A percentile compares a stretch with the other conserved stretches of the same genome.
These are phyloP conservation scores for Podospora pseudopauciseta DNA, from an alignment of 495 filamentous ascomycete genomes.

Conservation along the genomic window DNA sequence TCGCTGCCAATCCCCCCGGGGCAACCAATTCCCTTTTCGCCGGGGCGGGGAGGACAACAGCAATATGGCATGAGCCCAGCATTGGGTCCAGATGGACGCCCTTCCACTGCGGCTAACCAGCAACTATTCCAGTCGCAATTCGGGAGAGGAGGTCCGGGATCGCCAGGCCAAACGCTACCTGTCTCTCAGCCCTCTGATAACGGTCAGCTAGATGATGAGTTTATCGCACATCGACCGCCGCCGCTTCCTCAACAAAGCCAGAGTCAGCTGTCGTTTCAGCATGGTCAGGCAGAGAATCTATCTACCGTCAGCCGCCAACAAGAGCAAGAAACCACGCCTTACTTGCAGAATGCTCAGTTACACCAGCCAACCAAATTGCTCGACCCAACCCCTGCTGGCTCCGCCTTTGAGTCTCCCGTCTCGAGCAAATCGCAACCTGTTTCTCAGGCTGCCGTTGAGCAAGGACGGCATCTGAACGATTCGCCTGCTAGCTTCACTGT, in stretches of 20 bases:
- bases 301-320: neutral
- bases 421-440: conserved; percentile 25
- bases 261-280: conserved; percentile 14
- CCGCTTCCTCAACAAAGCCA: conserved; percentile 16
- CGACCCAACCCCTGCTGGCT: conserved; percentile 16
- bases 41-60: conserved; percentile 16
- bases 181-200: conserved; percentile 5
- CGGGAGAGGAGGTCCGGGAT: conserved; percentile 10
- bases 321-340: conserved; percentile 8
- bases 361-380: conserved; percentile 14
- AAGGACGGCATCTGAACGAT: conserved; percentile 18
- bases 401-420: conserved; percentile 21
- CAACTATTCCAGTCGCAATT: conserved; percentile 4
- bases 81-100: conserved; percentile 30
- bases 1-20: conserved; percentile 6
- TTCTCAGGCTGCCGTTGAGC: conserved; percentile 19
- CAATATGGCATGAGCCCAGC: conserved; percentile 22
- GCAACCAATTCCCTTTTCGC: conserved; percentile 12
- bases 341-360: conserved; percentile 13
- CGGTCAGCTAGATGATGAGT: conserved; percentile 1
- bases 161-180: conserved; percentile 10
- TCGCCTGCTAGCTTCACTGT: conserved; percentile 22
- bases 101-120: conserved; percentile 21
- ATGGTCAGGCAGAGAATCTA: conserved; percentile 9
- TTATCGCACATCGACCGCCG: conserved; percentile 8